Evolutionary conservation across 495 filamentous ascomycete species (phyloP).

Genomic region (Neurospora tetrasperma): DNA sequence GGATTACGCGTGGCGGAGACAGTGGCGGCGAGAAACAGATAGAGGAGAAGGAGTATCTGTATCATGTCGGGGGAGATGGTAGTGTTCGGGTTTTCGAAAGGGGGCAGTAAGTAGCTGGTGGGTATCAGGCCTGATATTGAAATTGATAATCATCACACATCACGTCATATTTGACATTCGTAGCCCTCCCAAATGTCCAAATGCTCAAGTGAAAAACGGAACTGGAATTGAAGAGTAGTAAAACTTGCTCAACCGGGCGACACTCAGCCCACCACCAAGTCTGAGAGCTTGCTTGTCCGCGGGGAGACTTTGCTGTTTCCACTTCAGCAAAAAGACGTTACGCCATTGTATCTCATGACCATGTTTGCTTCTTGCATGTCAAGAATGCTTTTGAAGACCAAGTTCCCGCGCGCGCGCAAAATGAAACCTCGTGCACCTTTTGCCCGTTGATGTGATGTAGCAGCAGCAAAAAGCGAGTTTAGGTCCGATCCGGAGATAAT

Average conservation of each 20-base stretch:
- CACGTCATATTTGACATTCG: neutral
- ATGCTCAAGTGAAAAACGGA: neutral
- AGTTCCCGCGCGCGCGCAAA: conserved; percentile 22
- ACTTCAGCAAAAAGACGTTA: conserved; percentile 13
- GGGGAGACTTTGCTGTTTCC: neutral
- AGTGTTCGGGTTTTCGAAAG: conserved; percentile 70
- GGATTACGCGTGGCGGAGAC: conserved; percentile 52
- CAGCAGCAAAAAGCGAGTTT: conserved; percentile 19
- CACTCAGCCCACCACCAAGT: neutral
- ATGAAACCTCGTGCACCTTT: conserved; percentile 18
- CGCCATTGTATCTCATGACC: conserved; percentile 25
- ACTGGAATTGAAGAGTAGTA: neutral
- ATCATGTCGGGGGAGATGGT: conserved; percentile 69
- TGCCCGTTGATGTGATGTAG: conserved; percentile 20
- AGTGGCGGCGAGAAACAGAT: conserved; percentile 15
- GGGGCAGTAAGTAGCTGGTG: conserved; percentile 33
- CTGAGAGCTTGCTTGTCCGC: neutral
- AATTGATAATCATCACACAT: neutral
- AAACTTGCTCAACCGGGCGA: neutral
- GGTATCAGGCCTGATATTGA: neutral
- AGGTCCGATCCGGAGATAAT: conserved; percentile 16
- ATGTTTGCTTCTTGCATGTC: conserved; percentile 16
- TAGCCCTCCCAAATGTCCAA: neutral
- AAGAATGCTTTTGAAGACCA: conserved; percentile 17
- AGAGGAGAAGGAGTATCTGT: conserved; percentile 66